Conservation (phyloP, 164 flowering plant species). For the Nymphaea colorata region DNA sequence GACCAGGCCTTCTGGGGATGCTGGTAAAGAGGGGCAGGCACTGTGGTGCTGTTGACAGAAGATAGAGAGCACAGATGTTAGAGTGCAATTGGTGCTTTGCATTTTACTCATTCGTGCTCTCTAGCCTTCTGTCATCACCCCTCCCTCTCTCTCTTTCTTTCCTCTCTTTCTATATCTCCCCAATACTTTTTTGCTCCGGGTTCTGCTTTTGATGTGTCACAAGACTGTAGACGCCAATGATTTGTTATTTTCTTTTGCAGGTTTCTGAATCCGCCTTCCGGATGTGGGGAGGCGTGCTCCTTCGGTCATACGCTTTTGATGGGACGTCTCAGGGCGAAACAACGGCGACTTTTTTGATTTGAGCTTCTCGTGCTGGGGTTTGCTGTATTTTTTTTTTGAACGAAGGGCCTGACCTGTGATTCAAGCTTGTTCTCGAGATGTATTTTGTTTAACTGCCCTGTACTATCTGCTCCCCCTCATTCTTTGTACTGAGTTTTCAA, state of each 20-base stretch:
- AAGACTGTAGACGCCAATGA: neutral
- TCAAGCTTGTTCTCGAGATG: too few species aligned
- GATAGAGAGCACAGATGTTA: slow-evolving; percentile 15
- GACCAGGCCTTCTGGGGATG: neutral
- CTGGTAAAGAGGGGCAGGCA: neutral
- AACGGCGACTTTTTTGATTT: neutral
- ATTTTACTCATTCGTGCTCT: slow-evolving; percentile 12
- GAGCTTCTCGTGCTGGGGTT: neutral
- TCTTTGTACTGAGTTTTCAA: too few species aligned
- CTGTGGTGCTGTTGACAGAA: slow-evolving; percentile 9
- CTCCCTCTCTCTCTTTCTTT: neutral
- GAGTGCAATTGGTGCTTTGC: slow-evolving; percentile 6
- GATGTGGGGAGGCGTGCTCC: neutral
- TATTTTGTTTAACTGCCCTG: too few species aligned
- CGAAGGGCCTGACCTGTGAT: neutral
- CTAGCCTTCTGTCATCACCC: slow-evolving; percentile 14
- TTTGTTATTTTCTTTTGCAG: neutral
- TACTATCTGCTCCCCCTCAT: too few species aligned
- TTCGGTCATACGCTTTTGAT: neutral
- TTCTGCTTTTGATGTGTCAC: neutral
- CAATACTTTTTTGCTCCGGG: neutral
- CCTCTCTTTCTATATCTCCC: neutral
- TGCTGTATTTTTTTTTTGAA: neutral
- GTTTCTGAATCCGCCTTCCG: neutral
- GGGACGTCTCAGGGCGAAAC: neutral